Percentiles rank a stretch among this genome's conserved stretches.
Conservation (phyloP, 2,329 filamentous ascomycete genomes). For the Cryphonectria nitschkei region DNA sequence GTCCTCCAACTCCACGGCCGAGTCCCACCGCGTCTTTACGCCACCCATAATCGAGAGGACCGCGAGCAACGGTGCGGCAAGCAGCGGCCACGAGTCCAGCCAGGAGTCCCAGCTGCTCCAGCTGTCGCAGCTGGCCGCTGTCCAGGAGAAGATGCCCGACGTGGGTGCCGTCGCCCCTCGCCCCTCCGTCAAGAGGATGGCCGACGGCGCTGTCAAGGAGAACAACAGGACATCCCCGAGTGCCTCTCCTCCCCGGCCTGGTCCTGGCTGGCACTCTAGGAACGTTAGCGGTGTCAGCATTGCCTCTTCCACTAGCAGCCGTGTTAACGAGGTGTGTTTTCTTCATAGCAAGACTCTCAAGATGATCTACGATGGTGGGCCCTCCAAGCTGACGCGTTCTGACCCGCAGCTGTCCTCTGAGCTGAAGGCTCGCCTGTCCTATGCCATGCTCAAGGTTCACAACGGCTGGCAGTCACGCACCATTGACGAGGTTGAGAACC, state of each 20-base stretch:
- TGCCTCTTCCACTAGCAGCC: constrained; percentile 65
- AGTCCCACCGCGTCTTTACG: constrained; percentile 48
- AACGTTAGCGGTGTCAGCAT: constrained; percentile 71
- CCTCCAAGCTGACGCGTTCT: constrained; percentile 31
- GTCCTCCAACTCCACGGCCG: constrained; percentile 40
- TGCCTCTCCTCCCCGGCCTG: constrained; percentile 49
- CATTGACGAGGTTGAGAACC: constrained; percentile 75
- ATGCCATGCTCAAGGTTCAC: constrained; percentile 92
- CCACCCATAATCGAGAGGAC: constrained; percentile 37
- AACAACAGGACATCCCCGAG: constrained; percentile 42
- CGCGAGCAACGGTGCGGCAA: constrained; percentile 44
- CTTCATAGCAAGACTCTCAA: constrained; percentile 29
- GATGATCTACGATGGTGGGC: not conserved
- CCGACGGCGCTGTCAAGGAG: constrained; percentile 73
- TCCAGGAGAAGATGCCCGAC: constrained; percentile 50
- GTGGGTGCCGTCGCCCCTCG: constrained; percentile 16
- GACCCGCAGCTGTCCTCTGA: constrained; percentile 70
- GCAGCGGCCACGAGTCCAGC: constrained; percentile 49
- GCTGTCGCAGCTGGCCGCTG: constrained; percentile 61
- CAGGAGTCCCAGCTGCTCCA: constrained; percentile 61
- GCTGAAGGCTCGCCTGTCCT: constrained; percentile 81
- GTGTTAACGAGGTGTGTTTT: constrained; percentile 73
- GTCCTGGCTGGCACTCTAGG: constrained; percentile 63
- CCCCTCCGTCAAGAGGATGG: constrained; percentile 71
- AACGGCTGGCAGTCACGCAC: constrained; percentile 83